A percentile compares a stretch with the other conserved stretches of the same genome.
These are phyloP conservation scores for Arthrobotrys sinensis DNA, from an alignment of 2,329 filamentous ascomycete species.

Conservation along the genomic window DNA sequence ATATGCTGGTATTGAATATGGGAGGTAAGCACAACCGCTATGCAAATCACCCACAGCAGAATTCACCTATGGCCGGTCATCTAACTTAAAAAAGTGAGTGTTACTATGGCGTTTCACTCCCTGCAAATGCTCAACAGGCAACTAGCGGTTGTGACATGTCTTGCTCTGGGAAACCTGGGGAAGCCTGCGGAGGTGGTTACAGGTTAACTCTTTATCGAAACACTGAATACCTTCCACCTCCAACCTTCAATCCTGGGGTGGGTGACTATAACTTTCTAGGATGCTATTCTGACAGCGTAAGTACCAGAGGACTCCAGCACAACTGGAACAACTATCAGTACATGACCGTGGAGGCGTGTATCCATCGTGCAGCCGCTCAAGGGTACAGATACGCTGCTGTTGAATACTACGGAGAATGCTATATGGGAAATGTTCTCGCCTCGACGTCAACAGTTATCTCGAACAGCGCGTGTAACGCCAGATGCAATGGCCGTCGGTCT, in stretches of 20 bases:
- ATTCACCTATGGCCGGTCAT: not conserved
- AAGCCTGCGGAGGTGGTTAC: conserved; percentile 18
- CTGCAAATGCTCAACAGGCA: not conserved
- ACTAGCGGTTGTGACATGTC: conserved; percentile 3
- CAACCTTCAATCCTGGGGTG: conserved; percentile 2
- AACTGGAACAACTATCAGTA: conserved; percentile 8
- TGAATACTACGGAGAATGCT: conserved; percentile 6
- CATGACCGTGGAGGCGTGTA: conserved; percentile 19
- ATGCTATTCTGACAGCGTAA: not conserved
- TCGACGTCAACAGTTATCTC: not conserved
- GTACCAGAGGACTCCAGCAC: not conserved
- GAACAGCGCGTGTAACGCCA: not conserved
- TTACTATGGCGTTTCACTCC: conserved; percentile 10
- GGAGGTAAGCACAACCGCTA: not conserved
- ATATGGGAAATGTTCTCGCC: conserved; percentile 10
- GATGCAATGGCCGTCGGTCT: not conserved
- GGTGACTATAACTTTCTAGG: not conserved
- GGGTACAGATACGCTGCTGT: not conserved
- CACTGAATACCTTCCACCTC: conserved; percentile 1
- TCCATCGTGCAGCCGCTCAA: not conserved
- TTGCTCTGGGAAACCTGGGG: not conserved
- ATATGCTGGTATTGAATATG: conserved; percentile 12
- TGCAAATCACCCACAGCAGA: not conserved
- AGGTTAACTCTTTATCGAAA: conserved; percentile 29
- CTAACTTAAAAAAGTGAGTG: conserved; percentile 11